These are phyloP conservation scores for Beauveria bassiana DNA, from an alignment of 2,329 filamentous ascomycete genomes.

Conservation along the genomic window DNA sequence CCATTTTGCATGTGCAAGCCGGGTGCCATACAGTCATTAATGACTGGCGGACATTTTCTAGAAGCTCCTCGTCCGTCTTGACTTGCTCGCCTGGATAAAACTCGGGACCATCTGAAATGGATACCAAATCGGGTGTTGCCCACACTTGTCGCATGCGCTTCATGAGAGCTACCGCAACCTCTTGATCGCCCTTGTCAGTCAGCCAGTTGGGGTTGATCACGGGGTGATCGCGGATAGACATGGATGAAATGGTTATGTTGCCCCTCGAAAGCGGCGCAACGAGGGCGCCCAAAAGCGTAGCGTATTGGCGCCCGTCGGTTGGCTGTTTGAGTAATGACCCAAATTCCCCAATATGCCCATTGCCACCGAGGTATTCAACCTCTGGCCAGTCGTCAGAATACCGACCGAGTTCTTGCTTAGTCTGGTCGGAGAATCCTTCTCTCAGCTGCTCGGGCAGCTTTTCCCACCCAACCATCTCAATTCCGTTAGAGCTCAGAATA, in stretches of 20 bases:
- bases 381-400: slow-evolving; percentile 7
- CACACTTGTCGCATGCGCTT: slow-evolving; percentile 32
- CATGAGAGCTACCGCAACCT: slow-evolving; percentile 34
- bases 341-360: neutral
- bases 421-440: neutral
- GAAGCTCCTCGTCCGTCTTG: slow-evolving; percentile 12
- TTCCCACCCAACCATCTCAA: slow-evolving; percentile 1
- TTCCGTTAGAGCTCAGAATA: neutral
- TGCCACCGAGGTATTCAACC: neutral
- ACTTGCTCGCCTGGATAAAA: slow-evolving; percentile 29
- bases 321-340: neutral
- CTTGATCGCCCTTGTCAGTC: slow-evolving; percentile 31
- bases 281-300: slow-evolving; percentile 22
- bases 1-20: slow-evolving; percentile 24
- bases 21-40: slow-evolving; percentile 1
- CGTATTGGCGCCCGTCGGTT: slow-evolving; percentile 8
- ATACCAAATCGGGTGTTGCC: slow-evolving; percentile 16
- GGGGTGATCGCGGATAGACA: slow-evolving; percentile 25
- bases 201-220: slow-evolving; percentile 40
- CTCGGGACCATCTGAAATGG: slow-evolving; percentile 26
- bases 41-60: neutral
- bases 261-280: slow-evolving; percentile 28
- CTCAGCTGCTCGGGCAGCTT: neutral
- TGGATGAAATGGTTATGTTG: slow-evolving; percentile 30
- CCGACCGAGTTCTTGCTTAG: neutral